A percentile compares a stretch with the other conserved stretches of the same genome.
These are phyloP conservation scores for Cadophora luteo-olivacea DNA, from an alignment of 2,329 filamentous ascomycete genomes.

Conservation along the genomic window DNA sequence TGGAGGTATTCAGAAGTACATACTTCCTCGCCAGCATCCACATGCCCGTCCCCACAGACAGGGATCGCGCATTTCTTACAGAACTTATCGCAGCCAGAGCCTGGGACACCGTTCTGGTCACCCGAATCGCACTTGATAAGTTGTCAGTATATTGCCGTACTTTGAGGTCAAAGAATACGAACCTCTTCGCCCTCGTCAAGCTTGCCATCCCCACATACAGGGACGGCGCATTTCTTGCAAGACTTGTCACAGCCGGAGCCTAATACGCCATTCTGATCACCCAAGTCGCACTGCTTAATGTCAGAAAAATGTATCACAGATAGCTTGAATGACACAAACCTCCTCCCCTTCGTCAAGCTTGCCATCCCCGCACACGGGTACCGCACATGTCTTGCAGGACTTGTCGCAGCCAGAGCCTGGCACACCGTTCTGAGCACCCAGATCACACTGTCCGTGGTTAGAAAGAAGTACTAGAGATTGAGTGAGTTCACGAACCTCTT, in stretches of 20 bases:
- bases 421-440: neutral
- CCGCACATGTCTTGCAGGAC: constrained; percentile 2
- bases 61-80: constrained; percentile 15
- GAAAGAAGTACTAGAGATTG: no score
- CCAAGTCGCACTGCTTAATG: neutral
- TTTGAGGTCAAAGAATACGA: no score
- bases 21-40: constrained; percentile 12
- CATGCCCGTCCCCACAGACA: constrained; percentile 1
- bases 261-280: neutral
- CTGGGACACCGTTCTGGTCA: constrained; percentile 6
- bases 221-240: constrained; percentile 6
- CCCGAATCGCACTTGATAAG: neutral
- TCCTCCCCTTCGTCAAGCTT: neutral
- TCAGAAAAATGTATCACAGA: neutral
- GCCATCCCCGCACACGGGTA: constrained; percentile 4
- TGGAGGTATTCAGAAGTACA: no score
- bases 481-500: no score
- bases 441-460: neutral
- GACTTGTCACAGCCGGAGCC: constrained; percentile 5
- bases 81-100: constrained; percentile 14
- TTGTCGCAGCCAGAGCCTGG: constrained; percentile 5
- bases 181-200: no score
- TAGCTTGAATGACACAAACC: neutral
- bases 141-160: no score
- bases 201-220: constrained; percentile 4